Percentiles rank a stretch among this genome's conserved stretches.
Evolutionary conservation across 208 protist genomes (phyloP).

Genomic region (Acanthamoeba lenticulata): DNA sequence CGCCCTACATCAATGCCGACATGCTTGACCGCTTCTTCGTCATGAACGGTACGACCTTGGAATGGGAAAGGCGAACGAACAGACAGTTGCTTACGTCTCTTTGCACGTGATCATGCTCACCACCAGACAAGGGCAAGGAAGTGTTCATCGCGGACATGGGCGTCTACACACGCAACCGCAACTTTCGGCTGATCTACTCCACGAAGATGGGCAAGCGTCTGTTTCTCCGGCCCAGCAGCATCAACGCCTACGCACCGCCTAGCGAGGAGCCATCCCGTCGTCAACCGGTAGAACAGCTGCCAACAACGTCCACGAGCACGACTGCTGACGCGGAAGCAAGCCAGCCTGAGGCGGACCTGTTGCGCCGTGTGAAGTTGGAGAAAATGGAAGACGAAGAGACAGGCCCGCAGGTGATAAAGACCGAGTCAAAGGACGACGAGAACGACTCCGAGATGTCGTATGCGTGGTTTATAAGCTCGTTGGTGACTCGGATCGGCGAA

Average conservation of each 20-base stretch:
- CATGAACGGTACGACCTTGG: not conserved
- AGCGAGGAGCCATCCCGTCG: too few species aligned
- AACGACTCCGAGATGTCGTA: not conserved
- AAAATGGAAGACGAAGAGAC: not conserved
- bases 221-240: not conserved
- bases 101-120: not conserved
- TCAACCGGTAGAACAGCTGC: too few species aligned
- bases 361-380: not conserved
- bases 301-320: not conserved
- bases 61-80: too few species aligned
- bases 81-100: too few species aligned
- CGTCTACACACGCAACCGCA: conserved; percentile 44
- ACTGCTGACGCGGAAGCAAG: not conserved
- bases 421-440: not conserved
- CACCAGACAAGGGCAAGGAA: conserved; percentile 28
- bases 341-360: too few species aligned
- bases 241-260: not conserved
- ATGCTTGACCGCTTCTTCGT: not conserved
- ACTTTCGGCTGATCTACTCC: conserved; percentile 50
- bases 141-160: conserved; percentile 51
- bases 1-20: not conserved
- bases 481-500: not conserved
- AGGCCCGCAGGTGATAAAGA: not conserved
- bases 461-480: not conserved
- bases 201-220: conserved; percentile 11